Base-by-base conservation (phyloP, 305 asterid genomes). In the Fraxinus angustifolia region DNA sequence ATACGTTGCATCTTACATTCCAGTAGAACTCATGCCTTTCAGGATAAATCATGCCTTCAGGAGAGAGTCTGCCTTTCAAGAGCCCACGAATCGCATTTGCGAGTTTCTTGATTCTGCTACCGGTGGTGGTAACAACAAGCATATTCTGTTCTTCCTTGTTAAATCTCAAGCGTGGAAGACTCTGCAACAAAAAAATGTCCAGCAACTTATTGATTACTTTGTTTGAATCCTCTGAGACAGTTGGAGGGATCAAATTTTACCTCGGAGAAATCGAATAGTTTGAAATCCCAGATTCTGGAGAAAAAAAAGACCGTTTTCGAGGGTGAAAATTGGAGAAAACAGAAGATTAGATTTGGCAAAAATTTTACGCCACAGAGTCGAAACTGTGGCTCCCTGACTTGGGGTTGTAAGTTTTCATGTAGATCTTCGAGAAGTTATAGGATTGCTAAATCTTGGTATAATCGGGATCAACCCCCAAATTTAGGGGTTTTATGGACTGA, bases 301-400 rank as follows among this genome's bases (percentile, higher is more conserved):
- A 94, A 50, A 84, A 86, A 78, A 93, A 94, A 6, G 84, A 86
- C 10, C 93, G 90, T 94, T 98, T 79, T 94, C 99, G 26, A 96
- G 97, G 3, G 99, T 96, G 78, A 94, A 94, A 26, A 82, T 88
- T 0, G 99, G 99, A 0, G 99, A 98, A 30, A 97, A 98, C 1
- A 97, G 98, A 36, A 96, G 95, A 90, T 96, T 97, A 19, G 98
- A 87, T 78, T 65, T 90, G 78, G 95, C 83, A 34, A 94, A 93
- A 87, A 92, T 93, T 85, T 96, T 98, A 50, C 97, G 97, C 98
- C 98, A 92, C 98, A 92, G 85, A 34, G 99, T 95, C 1, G 98
- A 96, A 60, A 94, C 99, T 8, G 98, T 97, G 1, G 98, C 99
- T 34, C 95, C 98, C 86, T 96, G 98, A 38, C 98, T 97, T 0